phyloP scores from a whole-genome alignment of 148 eudicot species.

The Amaranthus cruentus region DNA sequence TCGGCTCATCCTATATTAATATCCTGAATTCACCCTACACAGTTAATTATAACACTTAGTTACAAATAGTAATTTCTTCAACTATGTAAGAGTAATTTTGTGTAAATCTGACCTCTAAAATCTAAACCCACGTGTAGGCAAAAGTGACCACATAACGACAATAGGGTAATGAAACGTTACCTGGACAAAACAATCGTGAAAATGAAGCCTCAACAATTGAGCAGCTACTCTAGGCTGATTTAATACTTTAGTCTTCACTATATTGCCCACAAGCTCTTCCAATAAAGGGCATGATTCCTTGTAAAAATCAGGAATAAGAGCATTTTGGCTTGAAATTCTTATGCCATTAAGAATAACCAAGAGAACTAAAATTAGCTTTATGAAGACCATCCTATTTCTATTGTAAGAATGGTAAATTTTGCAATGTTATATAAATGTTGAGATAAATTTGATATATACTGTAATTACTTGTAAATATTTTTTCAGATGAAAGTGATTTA shows the following conservation, averaged over 20 bases:
- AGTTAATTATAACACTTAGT: no score
- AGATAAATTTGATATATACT: neutral
- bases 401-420: neutral
- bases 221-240: constrained; percentile 60
- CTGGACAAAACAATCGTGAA: constrained; percentile 70
- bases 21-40: no score
- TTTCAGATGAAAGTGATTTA: neutral
- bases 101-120: no score
- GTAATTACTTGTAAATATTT: neutral
- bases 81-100: no score
- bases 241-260: constrained; percentile 43
- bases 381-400: constrained; percentile 8
- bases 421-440: neutral
- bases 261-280: constrained; percentile 44
- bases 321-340: constrained; percentile 11
- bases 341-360: constrained; percentile 20
- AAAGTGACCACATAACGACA: no score
- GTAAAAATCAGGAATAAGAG: constrained; percentile 41
- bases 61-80: no score
- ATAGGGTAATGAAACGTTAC: constrained; percentile 16
- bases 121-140: no score
- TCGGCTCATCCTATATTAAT: no score
- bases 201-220: constrained; percentile 61
- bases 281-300: constrained; percentile 45
- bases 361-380: constrained; percentile 10